These are phyloP conservation scores for Cladosporium sp. DNA, from an alignment of 2,329 filamentous ascomycete species.

Conservation along the genomic window DNA sequence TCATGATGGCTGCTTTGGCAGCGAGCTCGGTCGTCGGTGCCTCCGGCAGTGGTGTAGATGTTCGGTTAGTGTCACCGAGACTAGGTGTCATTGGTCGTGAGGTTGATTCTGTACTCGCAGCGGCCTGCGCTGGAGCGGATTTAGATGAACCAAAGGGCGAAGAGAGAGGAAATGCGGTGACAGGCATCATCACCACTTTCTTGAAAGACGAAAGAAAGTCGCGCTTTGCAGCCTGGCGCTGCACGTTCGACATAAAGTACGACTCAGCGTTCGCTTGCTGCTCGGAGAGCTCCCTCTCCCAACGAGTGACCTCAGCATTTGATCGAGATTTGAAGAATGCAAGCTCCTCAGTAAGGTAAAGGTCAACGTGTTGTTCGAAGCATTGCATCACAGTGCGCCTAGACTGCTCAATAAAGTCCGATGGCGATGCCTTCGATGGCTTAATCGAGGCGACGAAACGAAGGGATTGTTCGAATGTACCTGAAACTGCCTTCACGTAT, in stretches of 20 bases:
- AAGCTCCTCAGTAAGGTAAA: conserved; percentile 88
- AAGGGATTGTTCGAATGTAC: conserved; percentile 80
- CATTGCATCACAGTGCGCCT: conserved; percentile 65
- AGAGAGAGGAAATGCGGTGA: conserved; percentile 73
- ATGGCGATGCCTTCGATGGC: conserved; percentile 59
- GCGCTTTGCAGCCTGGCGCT: conserved; percentile 89
- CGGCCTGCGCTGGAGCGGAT: conserved; percentile 22
- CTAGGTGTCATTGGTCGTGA: conserved; percentile 27
- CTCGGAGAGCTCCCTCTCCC: conserved; percentile 89
- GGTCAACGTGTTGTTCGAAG: conserved; percentile 89
- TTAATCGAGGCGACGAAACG: conserved; percentile 70
- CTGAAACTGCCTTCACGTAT: conserved; percentile 82
- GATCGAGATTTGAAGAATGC: conserved; percentile 76
- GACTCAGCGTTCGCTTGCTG: conserved; percentile 88
- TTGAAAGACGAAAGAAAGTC: conserved; percentile 96
- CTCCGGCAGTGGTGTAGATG: conserved; percentile 46
- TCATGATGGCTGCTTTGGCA: conserved; percentile 97
- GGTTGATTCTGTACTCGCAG: conserved; percentile 6
- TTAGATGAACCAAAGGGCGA: conserved; percentile 35
- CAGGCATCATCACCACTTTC: conserved; percentile 98
- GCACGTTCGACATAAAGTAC: conserved; percentile 94
- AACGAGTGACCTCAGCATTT: conserved; percentile 71
- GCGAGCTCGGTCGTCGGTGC: conserved; percentile 87
- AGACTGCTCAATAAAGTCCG: conserved; percentile 60
- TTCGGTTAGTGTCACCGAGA: conserved; percentile 20